Base-by-base conservation (phyloP, 73 alveolate genomes). In the Stentor coeruleus region DNA sequence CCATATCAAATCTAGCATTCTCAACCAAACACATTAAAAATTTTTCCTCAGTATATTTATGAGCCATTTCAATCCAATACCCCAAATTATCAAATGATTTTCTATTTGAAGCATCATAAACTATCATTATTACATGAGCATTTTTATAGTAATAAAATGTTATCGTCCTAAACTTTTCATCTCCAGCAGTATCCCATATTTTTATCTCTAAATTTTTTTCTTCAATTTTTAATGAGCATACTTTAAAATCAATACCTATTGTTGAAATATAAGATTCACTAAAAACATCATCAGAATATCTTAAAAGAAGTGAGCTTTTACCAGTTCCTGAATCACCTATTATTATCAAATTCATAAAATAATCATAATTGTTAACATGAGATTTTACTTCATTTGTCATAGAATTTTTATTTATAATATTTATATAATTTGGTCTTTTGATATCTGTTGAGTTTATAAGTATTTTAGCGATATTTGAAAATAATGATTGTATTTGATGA, bases 131-230 rank as follows among this genome's bases (percentile, higher is more conserved):
- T 72, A 96, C 92, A 26, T 93, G 92, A 38, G 98, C 94, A 39
- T 94, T 95, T 86, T 96, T 91, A 81, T 95, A 97, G 87, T 94
- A 95, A 59, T 94, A 83, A 84, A 95, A 88, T 3, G 97, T 96
- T 39, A 95, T 93, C 3, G 98, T 86, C 85, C 97, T 89, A 88
- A 95, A 97, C 39, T 95, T 89, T 82, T 94, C 99, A 74, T 93
- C 87, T 30, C 99, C 99, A 74, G 97, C 98, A 33, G 98, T 92
- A 59, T 92, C 98, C 95, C 98, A 92, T 3, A 93, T 88, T 59
- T 93, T 59, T n/a, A 91, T 81, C 59, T 88, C 88, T 30, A 91
- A 59, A n/a, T 38, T 36, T 39, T 83, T 49, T 28, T 38, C 42
- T 59, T 82, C 90, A n/a, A 87, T 37, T 42, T 76, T 76, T 41